phyloP scores from a whole-genome alignment of 2,329 filamentous ascomycete genomes.

The Hymenoscyphus occultus region DNA sequence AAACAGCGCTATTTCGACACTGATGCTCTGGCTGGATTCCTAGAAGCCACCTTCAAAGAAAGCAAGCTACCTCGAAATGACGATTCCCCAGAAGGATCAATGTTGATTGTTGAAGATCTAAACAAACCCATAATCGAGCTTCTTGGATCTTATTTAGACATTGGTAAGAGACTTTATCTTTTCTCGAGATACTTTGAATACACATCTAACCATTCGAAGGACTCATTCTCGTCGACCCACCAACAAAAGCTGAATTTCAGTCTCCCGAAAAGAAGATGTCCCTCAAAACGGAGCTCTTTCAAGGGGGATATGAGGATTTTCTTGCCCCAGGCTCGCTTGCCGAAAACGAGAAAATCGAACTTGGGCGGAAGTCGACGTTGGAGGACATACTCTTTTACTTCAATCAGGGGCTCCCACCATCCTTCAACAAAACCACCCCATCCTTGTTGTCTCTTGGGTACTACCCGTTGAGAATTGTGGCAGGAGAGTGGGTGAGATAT shows the following conservation, averaged over 20 bases:
- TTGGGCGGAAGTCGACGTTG: constrained; percentile 5
- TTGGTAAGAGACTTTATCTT: constrained; percentile 5
- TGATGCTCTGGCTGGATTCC: background rate
- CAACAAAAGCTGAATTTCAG: background rate
- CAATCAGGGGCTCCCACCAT: too few relatives aligned
- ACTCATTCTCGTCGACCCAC: background rate
- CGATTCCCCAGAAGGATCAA: background rate
- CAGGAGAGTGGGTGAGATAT: constrained; percentile 16
- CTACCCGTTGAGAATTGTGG: constrained; percentile 16
- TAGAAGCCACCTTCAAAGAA: background rate
- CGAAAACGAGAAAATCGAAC: background rate
- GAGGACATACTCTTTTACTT: constrained; percentile 12
- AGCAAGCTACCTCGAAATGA: background rate
- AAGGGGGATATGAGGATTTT: constrained; percentile 17
- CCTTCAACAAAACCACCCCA: too few relatives aligned
- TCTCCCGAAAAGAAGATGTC: constrained; percentile 4
- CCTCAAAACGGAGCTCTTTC: constrained; percentile 10
- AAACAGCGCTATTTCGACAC: background rate
- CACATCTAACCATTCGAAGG: background rate
- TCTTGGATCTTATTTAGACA: constrained; percentile 10
- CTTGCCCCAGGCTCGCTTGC: background rate
- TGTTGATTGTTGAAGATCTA: constrained; percentile 15
- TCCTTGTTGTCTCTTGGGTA: constrained; percentile 11
- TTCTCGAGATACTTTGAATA: background rate
- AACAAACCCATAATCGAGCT: constrained; percentile 11